Conservation (phyloP, 345 rosid species). For the Bruguiera gymnorhiza region DNA sequence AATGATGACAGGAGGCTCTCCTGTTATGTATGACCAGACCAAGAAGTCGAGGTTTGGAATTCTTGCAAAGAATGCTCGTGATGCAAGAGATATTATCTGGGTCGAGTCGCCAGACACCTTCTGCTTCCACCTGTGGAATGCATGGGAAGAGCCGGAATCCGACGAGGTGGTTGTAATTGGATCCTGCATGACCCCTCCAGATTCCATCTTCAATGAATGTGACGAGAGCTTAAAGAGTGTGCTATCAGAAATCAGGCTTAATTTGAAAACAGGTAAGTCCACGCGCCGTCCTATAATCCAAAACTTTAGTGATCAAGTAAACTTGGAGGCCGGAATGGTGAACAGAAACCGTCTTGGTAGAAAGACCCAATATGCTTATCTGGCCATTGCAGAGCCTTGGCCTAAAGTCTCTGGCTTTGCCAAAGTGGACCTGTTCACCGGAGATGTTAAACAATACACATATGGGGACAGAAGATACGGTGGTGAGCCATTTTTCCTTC, state of each 20-base stretch:
- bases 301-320: conserved; percentile 51
- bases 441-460: conserved; percentile 52
- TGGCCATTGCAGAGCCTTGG: conserved; percentile 96
- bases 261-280: conserved; percentile 74
- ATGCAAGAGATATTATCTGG: conserved; percentile 66
- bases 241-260: conserved; percentile 77
- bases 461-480: conserved; percentile 74
- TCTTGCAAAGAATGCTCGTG: conserved; percentile 48
- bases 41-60: conserved; percentile 77
- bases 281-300: conserved; percentile 59
- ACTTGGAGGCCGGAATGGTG: conserved; percentile 97
- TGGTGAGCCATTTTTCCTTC: conserved; percentile 85
- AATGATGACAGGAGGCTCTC: conserved; percentile 84
- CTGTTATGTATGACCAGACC: conserved; percentile 72
- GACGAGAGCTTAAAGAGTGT: conserved; percentile 77
- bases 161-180: conserved; percentile 89
- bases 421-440: conserved; percentile 73
- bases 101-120: conserved; percentile 75
- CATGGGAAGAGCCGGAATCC: conserved; percentile 86
- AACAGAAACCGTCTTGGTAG: conserved; percentile 74
- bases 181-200: conserved; percentile 98
- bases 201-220: conserved; percentile 90
- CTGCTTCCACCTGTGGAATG: conserved; percentile 94
- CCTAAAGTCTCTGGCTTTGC: conserved; percentile 91
- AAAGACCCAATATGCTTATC: conserved; percentile 63